Percentiles rank a stretch among this genome's conserved stretches.
Evolutionary conservation across 306 rosid species (phyloP).

Genomic region (Neltuma alba): DNA sequence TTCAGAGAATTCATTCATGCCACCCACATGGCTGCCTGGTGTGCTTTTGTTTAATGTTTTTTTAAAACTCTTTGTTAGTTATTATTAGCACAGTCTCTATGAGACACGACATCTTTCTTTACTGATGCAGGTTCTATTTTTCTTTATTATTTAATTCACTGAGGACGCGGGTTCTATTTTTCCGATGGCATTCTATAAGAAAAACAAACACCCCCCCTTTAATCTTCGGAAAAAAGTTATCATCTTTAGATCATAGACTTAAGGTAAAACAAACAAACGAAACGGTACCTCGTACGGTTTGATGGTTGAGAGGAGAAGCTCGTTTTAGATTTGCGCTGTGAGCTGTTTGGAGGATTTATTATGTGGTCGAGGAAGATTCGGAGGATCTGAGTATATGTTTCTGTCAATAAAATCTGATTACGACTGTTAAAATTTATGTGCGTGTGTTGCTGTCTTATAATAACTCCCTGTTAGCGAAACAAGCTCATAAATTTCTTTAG

Average conservation of each 20-base stretch:
- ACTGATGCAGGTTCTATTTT: background rate
- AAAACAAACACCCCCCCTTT: background rate
- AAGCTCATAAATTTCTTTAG: too few species aligned
- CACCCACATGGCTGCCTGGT: background rate
- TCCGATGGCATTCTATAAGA: background rate
- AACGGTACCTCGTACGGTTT: background rate
- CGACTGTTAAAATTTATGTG: too few species aligned
- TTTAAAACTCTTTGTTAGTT: background rate
- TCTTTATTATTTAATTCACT: too few species aligned
- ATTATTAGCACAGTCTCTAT: background rate
- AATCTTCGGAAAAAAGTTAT: background rate
- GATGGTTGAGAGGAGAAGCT: background rate
- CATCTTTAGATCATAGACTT: background rate
- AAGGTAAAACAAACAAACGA: background rate
- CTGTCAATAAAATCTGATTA: too few species aligned
- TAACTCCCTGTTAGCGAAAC: too few species aligned
- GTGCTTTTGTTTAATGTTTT: background rate
- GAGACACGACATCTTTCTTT: background rate
- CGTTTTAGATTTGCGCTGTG: background rate
- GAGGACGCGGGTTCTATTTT: background rate
- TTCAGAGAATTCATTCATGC: conserved; percentile 42
- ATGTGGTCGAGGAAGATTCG: too few species aligned
- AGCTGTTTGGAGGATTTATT: too few species aligned
- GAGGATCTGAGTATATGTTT: too few species aligned
- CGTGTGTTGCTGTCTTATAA: too few species aligned